Evolutionary conservation across 305 asterid species (phyloP).

Genomic region (Solanum aculeatissimum): DNA sequence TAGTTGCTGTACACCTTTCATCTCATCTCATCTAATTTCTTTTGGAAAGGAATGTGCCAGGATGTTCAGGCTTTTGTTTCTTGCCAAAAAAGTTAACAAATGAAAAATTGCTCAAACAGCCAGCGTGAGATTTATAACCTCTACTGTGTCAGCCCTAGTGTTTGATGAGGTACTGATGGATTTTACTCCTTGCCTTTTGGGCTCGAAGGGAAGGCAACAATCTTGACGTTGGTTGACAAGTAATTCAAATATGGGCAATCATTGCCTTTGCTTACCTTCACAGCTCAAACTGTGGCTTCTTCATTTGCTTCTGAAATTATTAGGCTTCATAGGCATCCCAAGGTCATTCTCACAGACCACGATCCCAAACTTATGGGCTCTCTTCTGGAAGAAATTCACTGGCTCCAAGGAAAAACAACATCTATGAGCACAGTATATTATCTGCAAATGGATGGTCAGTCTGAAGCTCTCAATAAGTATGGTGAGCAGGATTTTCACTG

Average conservation of each 20-base stretch:
- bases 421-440: neutral
- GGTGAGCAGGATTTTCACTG: neutral
- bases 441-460: neutral
- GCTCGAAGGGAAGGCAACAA: neutral
- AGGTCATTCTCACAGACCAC: neutral
- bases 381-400: neutral
- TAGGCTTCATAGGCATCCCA: neutral
- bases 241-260: neutral
- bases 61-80: neutral
- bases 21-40: neutral
- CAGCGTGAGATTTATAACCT: neutral
- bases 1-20: too few relatives aligned
- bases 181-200: neutral
- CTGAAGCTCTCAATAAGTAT: neutral
- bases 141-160: neutral
- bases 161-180: neutral
- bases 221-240: neutral
- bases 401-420: neutral
- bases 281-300: neutral
- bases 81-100: neutral
- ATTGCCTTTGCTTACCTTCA: neutral
- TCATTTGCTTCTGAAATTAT: neutral
- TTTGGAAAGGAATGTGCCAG: neutral
- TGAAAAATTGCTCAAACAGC: neutral
- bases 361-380: neutral